Evolutionary conservation across 768 basidiomycete genomes (phyloP), one percentile per base, ranked within the genome.

Genomic region (Mrakia hoshinonis): DNA sequence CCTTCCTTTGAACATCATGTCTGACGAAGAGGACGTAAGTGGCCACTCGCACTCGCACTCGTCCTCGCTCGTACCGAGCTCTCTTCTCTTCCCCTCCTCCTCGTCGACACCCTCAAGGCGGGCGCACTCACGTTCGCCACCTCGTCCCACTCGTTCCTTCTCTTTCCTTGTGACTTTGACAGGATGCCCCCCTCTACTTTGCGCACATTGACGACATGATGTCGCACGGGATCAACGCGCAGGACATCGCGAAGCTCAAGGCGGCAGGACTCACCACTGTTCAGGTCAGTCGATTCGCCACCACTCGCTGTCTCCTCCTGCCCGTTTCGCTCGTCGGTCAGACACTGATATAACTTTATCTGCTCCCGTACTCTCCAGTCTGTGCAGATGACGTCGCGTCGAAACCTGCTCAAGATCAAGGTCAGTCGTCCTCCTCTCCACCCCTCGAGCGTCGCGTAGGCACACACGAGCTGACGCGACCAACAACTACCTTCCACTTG

Each of bases 221-320:
- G 70, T 61, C 1, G 3, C 58, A 73, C 47, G 72, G 72, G 34
- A 64, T 68, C 67, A 68, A 68, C 52, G 72, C 67, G 1, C 67
- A 68, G 43, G 72, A 73, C 31, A 52, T 73, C 24, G 39, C 60
- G 20, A 73, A 73, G 49, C 67, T 73, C 39, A 73, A 73, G n/a
- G 58, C 62, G 2, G 31, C 58, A 7, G 72, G 72, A 5, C 26
- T 73, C 18, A 73, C 72, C 20, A 73, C 72, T 4, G 49, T 73
- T 15, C 72, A 73, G 63, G 24, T 22, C 7, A 6, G 43, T 15
- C 15, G n/a, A n/a, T 15, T 43, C 43, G 43, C 43, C 43, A 43
- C 43, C 43, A 43, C 43, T n/a, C 43, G 43, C 43, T 7, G 7
- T 15, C 43, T 43, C 18, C 49, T 71, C 7, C 70, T 65, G 62